Evolutionary conservation across 75 land plant species (phyloP), one percentile per base, ranked within the genome.

Genomic region (Pinus albicaulis): DNA sequence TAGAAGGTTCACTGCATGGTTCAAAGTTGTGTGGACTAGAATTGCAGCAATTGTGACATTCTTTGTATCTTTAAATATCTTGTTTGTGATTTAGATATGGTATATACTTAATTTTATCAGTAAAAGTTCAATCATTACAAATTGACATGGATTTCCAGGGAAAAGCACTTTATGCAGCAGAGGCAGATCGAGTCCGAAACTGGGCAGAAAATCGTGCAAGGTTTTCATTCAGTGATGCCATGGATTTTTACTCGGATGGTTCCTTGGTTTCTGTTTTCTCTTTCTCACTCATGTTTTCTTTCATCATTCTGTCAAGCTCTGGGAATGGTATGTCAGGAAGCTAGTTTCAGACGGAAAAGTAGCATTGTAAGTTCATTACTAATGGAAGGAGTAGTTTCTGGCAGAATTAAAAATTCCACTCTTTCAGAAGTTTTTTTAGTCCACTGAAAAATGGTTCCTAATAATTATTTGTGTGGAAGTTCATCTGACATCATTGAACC

Each of bases 201-300:
- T 97, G 99, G 99, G 99, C 99, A 59, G 98, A 97, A 76, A 85
- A 78, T 59, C 95, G 99, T 13, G 81, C 98, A 53, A 83, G 85
- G 53, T 92, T 97, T 68, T 88, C 94, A 5, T 87, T 92, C 74
- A 88, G 95, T 20, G 98, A 91, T 81, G 99, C 99, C 65, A 92
- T 97, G 93, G 98, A 95, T 78, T 85, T 92, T 82, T 94, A 92
- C 73, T 89, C 98, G n/a, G 93, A 97, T 77, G 88, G 86, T 73
- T 81, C 98, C 5, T 95, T 90, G 98, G 89, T 97, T 25, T 92
- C 99, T 52, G 92, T 97, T 57, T 91, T 97, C 80, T 97, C 99
- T 12, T 89, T 97, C 11, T 92, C 99, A 28, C 92, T 92, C 20
- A 88, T 97, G 13, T 97, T 93, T 82, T 93, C 98, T 56, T 97